phyloP scores from a whole-genome alignment of 1,284 basidiomycete genomes.

The Papiliotrema terrestris region DNA sequence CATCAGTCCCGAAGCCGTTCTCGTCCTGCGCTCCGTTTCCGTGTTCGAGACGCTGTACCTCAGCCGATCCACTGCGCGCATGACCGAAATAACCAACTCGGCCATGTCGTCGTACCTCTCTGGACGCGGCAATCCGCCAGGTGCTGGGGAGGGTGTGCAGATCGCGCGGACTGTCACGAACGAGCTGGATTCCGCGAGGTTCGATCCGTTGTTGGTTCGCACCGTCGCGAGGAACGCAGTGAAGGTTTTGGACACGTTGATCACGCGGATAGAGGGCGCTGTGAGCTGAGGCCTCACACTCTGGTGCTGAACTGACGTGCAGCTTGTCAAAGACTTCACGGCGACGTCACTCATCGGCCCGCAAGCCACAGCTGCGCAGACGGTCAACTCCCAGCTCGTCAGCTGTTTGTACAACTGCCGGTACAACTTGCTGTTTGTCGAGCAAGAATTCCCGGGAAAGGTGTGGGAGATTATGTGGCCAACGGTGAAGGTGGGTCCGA shows the following conservation, averaged over 20 bases:
- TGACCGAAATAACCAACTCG: conserved; percentile 73
- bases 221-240: conserved; percentile 70
- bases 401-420: conserved; percentile 75
- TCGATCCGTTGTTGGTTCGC: conserved; percentile 81
- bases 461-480: conserved; percentile 62
- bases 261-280: conserved; percentile 61
- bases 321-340: conserved; percentile 73
- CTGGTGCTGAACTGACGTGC: neutral
- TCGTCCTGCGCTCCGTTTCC: conserved; percentile 75
- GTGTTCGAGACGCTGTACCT: conserved; percentile 81
- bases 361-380: conserved; percentile 69
- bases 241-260: conserved; percentile 63
- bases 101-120: conserved; percentile 58
- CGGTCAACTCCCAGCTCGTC: conserved; percentile 68
- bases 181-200: conserved; percentile 86
- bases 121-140: conserved; percentile 65
- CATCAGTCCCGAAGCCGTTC: conserved; percentile 77
- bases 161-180: conserved; percentile 75
- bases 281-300: conserved; percentile 52
- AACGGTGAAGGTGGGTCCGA: conserved; percentile 57
- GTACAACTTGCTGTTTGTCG: conserved; percentile 63
- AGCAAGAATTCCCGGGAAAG: conserved; percentile 65
- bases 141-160: conserved; percentile 68
- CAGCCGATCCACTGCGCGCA: conserved; percentile 70
- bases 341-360: conserved; percentile 72